phyloP scores from a whole-genome alignment of 2,329 filamentous ascomycete species.

The Aureobasidium sp. region DNA sequence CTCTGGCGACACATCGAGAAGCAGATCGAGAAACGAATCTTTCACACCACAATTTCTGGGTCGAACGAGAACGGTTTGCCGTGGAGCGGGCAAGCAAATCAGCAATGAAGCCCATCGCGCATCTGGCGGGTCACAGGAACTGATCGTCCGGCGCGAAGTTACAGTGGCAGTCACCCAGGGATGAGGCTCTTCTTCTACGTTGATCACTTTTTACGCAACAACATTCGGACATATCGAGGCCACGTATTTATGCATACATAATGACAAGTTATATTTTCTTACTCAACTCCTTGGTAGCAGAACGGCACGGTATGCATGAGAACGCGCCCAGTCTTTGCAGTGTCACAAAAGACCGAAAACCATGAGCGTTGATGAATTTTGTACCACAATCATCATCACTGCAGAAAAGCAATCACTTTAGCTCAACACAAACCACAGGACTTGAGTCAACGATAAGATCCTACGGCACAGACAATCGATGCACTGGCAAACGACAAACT shows the following conservation, averaged over 20 bases:
- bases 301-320: background rate
- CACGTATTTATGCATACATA: conserved; percentile 4
- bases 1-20: conserved; percentile 5
- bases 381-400: background rate
- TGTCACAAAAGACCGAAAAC: background rate
- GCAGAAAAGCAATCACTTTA: background rate
- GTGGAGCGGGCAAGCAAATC: conserved; percentile 6
- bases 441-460: background rate
- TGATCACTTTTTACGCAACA: background rate
- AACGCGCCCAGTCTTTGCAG: background rate
- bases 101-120: background rate
- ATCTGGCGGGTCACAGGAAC: conserved; percentile 7
- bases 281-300: background rate
- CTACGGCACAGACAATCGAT: background rate
- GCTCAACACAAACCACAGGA: background rate
- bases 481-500: background rate
- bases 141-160: conserved; percentile 11
- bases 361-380: background rate
- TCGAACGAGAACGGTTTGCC: conserved; percentile 3
- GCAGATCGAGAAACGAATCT: conserved; percentile 3
- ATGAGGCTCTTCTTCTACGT: background rate
- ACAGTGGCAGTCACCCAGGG: conserved; percentile 5
- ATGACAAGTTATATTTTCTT: background rate
- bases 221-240: background rate
- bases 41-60: conserved; percentile 11